Conservation (phyloP, 352 stramenopile genomes). For the Pythium sukuiense region DNA sequence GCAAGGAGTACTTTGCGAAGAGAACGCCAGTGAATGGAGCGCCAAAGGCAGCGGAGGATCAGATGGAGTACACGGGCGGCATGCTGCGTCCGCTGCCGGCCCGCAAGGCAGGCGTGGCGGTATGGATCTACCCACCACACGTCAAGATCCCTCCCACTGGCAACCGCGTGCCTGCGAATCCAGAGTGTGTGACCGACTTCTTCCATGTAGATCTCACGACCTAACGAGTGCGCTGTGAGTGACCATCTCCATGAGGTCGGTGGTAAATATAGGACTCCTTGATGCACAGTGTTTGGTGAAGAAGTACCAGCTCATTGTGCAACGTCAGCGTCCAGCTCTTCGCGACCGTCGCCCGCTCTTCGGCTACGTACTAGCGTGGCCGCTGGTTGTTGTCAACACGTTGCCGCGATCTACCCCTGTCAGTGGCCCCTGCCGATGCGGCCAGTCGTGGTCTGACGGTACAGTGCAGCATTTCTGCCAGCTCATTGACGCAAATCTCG, state of each 20-base stretch:
- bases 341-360: too few species aligned
- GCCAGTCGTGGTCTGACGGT: conserved; percentile 64
- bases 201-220: conserved; percentile 27
- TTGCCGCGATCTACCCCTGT: not conserved
- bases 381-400: not conserved
- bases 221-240: not conserved
- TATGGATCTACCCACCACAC: conserved; percentile 75
- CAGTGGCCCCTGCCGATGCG: conserved; percentile 44
- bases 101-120: conserved; percentile 51
- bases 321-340: not conserved
- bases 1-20: conserved; percentile 31
- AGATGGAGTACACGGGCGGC: conserved; percentile 30
- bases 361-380: not conserved
- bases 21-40: conserved; percentile 2
- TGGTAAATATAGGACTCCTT: conserved; percentile 26
- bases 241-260: not conserved
- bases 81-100: conserved; percentile 55
- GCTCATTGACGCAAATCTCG: conserved; percentile 38
- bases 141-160: conserved; percentile 60
- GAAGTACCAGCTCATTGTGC: not conserved
- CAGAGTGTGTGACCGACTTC: conserved; percentile 47
- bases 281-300: not conserved
- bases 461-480: conserved; percentile 68
- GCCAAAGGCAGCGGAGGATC: conserved; percentile 7
- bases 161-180: conserved; percentile 47